Conservation (phyloP, 208 protist species). For the Trypanosomatidae sp. region DNA sequence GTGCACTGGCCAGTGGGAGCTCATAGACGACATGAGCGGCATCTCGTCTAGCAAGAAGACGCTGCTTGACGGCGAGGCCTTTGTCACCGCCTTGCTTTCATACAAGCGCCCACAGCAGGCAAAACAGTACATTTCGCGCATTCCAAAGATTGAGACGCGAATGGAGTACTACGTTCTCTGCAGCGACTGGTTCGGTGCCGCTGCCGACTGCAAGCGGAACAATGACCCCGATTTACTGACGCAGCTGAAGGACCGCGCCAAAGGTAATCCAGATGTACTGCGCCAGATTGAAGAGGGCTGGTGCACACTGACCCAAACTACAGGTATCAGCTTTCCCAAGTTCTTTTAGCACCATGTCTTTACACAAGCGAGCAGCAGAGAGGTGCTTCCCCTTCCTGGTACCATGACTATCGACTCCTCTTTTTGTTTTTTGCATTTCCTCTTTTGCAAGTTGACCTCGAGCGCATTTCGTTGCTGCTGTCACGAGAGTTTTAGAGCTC, state of each 20-base stretch:
- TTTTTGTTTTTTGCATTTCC: conserved; percentile 10
- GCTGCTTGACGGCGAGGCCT: conserved; percentile 45
- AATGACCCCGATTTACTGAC: conserved; percentile 55
- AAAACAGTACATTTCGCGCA: conserved; percentile 63
- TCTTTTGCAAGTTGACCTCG: not conserved
- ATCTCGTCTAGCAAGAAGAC: conserved; percentile 37
- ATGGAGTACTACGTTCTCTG: conserved; percentile 88
- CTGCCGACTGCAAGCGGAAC: conserved; percentile 60
- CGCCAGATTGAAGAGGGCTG: conserved; percentile 74
- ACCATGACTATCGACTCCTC: not conserved
- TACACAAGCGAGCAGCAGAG: not conserved
- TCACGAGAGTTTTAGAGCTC: not conserved
- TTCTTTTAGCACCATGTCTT: conserved; percentile 31
- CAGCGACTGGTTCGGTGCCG: conserved; percentile 65
- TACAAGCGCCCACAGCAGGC: conserved; percentile 64
- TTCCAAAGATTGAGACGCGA: conserved; percentile 61
- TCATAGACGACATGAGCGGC: conserved; percentile 64
- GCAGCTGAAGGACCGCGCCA: conserved; percentile 69
- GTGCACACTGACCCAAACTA: conserved; percentile 46
- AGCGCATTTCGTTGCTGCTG: not conserved
- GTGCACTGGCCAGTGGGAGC: conserved; percentile 62
- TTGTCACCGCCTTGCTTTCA: conserved; percentile 56
- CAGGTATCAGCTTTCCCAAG: conserved; percentile 39
- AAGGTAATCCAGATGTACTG: conserved; percentile 52
- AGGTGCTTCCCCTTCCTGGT: not conserved